Conservation (phyloP, 805 yeast genomes). For the Candida silvicultrix region DNA sequence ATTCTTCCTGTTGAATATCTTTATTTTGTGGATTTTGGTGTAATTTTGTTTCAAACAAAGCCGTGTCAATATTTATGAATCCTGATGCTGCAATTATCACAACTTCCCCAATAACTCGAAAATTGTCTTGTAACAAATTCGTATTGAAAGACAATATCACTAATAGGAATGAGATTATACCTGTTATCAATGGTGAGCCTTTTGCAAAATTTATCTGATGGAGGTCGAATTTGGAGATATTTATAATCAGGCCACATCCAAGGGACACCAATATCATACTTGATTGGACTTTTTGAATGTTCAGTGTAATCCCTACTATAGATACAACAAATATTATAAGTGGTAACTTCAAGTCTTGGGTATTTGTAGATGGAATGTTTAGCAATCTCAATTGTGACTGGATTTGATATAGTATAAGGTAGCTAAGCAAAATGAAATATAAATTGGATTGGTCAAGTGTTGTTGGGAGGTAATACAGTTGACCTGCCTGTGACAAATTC, state of each 20-base stretch:
- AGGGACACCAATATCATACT: conserved; percentile 22
- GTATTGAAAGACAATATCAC: conserved; percentile 29
- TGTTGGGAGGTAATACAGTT: conserved; percentile 1
- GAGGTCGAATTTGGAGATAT: conserved; percentile 13
- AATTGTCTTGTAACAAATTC: conserved; percentile 10
- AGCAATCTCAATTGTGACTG: conserved; percentile 10
- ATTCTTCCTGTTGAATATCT: background rate
- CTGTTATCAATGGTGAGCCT: conserved; percentile 19
- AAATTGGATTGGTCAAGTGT: conserved; percentile 1
- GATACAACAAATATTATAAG: background rate
- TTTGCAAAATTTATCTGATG: conserved; percentile 3
- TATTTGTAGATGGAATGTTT: background rate
- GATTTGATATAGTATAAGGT: conserved; percentile 1
- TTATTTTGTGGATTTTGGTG: background rate
- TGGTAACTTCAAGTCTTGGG: conserved; percentile 2
- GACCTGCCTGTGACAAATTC: conserved; percentile 1
- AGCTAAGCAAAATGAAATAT: conserved; percentile 5
- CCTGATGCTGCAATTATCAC: conserved; percentile 6
- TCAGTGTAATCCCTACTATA: conserved; percentile 1
- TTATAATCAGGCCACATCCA: conserved; percentile 18
- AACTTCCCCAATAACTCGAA: conserved; percentile 10
- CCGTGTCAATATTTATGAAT: conserved; percentile 10
- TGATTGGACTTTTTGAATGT: conserved; percentile 5
- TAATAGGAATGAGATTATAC: conserved; percentile 26
- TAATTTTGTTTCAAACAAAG: conserved; percentile 1